Percentiles rank a stretch among this genome's conserved stretches.
phyloP scores from a whole-genome alignment of 225 moss, liverwort and hornwort species.

The Pseudoscleropodium purum region DNA sequence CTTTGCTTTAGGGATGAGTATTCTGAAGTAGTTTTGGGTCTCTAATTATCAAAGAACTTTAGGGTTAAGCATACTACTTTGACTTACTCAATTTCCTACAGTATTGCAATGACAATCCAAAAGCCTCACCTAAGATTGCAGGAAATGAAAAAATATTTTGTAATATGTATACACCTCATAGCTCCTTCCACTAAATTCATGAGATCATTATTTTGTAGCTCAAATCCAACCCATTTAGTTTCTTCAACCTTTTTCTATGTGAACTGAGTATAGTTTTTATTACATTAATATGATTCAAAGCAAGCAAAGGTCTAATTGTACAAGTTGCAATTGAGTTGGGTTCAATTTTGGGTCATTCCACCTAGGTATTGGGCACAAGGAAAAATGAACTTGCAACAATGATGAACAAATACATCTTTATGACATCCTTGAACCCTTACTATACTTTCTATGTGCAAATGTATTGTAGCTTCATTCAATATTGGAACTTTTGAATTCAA shows the following conservation, averaged over 20 bases:
- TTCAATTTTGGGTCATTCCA: not conserved
- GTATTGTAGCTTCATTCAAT: not conserved
- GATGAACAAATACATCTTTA: not conserved
- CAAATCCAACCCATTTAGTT: not conserved
- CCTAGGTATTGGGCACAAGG: not conserved
- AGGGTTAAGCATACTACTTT: not conserved
- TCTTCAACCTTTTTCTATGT: not conserved
- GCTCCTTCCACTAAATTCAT: not conserved
- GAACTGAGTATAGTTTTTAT: not conserved
- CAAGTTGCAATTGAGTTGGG: not conserved
- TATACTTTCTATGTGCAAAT: not conserved
- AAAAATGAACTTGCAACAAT: not conserved
- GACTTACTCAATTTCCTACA: not conserved
- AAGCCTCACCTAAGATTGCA: not conserved
- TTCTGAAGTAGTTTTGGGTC: not conserved
- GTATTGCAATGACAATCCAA: not conserved
- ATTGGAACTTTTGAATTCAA: not conserved
- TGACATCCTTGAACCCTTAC: not conserved
- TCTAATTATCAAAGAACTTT: not conserved
- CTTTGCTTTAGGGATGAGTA: fast-evolving
- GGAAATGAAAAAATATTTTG: not conserved
- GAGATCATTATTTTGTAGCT: not conserved
- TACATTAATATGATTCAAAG: not conserved
- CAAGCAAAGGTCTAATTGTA: not conserved
- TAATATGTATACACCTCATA: not conserved